These are phyloP conservation scores for Geotrichum aggregatum DNA, from an alignment of 1,139 yeast genomes.

Conservation along the genomic window DNA sequence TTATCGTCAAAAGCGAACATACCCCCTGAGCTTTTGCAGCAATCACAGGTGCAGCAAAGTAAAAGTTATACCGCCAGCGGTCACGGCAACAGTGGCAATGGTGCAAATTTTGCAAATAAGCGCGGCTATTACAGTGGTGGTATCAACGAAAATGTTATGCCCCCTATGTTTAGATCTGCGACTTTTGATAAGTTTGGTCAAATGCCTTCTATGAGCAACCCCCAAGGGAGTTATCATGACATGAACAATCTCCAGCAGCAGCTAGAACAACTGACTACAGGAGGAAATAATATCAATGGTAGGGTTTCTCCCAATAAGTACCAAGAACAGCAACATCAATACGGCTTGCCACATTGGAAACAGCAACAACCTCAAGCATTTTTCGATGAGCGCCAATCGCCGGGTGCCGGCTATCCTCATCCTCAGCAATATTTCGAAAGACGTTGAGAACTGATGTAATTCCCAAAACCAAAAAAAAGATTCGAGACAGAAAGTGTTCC, in stretches of 20 bases:
- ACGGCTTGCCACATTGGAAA: not conserved
- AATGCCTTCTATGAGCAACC: slow-evolving; percentile 4
- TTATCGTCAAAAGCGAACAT: too few species aligned
- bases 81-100: not conserved
- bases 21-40: too few species aligned
- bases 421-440: slow-evolving; percentile 17
- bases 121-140: slow-evolving; percentile 10
- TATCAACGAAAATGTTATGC: not conserved
- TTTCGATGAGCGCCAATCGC: too few species aligned
- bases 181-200: slow-evolving; percentile 2
- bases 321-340: slow-evolving; percentile 2
- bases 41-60: not conserved
- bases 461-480: too few species aligned
- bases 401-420: slow-evolving; percentile 5
- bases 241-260: slow-evolving; percentile 10
- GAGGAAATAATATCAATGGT: not conserved
- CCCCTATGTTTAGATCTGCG: slow-evolving; percentile 4
- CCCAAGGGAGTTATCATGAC: too few species aligned
- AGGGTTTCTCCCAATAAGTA: slow-evolving; percentile 1
- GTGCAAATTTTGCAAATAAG: slow-evolving; percentile 12
- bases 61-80: slow-evolving; percentile 10
- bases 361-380: slow-evolving; percentile 4
- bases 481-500: too few species aligned
- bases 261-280: not conserved
- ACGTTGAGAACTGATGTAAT: too few species aligned